Evolutionary conservation across 2,329 filamentous ascomycete species (phyloP).

Genomic region (Parafenestella ontariensis): DNA sequence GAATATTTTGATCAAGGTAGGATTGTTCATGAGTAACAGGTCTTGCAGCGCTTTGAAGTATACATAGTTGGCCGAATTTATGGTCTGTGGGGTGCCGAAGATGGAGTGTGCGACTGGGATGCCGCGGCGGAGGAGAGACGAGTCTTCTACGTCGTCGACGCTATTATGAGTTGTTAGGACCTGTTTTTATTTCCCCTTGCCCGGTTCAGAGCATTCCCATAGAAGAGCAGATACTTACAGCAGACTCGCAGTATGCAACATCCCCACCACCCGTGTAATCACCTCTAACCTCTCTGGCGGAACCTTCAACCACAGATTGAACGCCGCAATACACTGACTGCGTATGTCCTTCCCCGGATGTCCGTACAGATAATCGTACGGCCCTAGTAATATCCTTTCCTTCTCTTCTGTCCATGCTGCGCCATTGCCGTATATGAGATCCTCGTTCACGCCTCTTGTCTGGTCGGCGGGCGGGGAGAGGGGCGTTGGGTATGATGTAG

Average conservation of each 20-base stretch:
- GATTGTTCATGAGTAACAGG: slow-evolving; percentile 73
- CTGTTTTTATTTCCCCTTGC: neutral
- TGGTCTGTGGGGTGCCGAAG: slow-evolving; percentile 85
- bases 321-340: slow-evolving; percentile 77
- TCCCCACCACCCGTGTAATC: slow-evolving; percentile 80
- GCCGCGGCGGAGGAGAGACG: slow-evolving; percentile 76
- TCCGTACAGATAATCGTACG: slow-evolving; percentile 79
- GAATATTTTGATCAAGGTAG: slow-evolving; percentile 72
- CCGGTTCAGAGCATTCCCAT: neutral
- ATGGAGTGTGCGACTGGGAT: slow-evolving; percentile 84
- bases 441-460: slow-evolving; percentile 40
- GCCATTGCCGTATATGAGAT: slow-evolving; percentile 52
- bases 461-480: slow-evolving; percentile 36
- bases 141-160: slow-evolving; percentile 88
- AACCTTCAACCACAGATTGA: slow-evolving; percentile 81
- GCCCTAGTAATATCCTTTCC: slow-evolving; percentile 77
- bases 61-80: slow-evolving; percentile 89
- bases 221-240: slow-evolving; percentile 53
- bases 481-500: slow-evolving; percentile 38
- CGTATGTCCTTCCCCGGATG: slow-evolving; percentile 88
- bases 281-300: slow-evolving; percentile 72
- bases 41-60: slow-evolving; percentile 83
- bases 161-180: slow-evolving; percentile 13
- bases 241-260: slow-evolving; percentile 85
- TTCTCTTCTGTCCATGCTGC: slow-evolving; percentile 73